Evolutionary conservation across 441 rosid species (phyloP), one percentile per base, ranked within the genome.

Genomic region (Brassica hybrid): DNA sequence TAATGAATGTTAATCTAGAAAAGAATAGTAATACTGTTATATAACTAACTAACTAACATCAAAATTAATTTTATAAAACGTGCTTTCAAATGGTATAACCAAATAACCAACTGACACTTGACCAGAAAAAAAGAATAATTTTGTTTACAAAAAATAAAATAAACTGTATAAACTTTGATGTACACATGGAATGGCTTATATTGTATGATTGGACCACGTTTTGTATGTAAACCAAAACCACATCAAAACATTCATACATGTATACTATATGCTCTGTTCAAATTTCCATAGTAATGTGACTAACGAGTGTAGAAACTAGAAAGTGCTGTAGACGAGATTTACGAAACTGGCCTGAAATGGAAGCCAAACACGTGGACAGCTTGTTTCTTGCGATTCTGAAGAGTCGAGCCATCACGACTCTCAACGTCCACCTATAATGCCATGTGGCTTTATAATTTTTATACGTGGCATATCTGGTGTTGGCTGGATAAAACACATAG

Each of bases 401-500:
- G 66, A 71, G 76, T 25, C 76, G 52, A 70, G 67, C 6, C 68
- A 17, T 27, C 32, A 1, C 67, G 23, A 4, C 60, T 73, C 80
- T 36, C 16, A 7, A 7, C 50, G 21, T 8, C 25, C 70, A 68
- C 32, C 14, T 14, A 7, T 58, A 8, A 56, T 71, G 76, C 76
- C 80, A 77, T 75, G 80, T 71, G 25, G 67, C 27, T 38, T 14
- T 6, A 5, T 3, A 41, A 0, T 0, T 12, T 36, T 1, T n/a
- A 48, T n/a, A 71, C 71, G 72, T 77, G 80, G 54, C 67, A 65
- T 18, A 30, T 41, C 25, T 54, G 45, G 12, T 60, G 68, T 60
- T 68, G 62, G 36, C 12, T 25, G 4, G 17, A 60, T 45, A 13
- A 30, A 14, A 75, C 73, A 75, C 62, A 23, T 19, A 19, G 21